Percentiles rank a stretch among this genome's conserved stretches.
Conservation (phyloP, 139 green algal species). For the Desmodesmus armatus region DNA sequence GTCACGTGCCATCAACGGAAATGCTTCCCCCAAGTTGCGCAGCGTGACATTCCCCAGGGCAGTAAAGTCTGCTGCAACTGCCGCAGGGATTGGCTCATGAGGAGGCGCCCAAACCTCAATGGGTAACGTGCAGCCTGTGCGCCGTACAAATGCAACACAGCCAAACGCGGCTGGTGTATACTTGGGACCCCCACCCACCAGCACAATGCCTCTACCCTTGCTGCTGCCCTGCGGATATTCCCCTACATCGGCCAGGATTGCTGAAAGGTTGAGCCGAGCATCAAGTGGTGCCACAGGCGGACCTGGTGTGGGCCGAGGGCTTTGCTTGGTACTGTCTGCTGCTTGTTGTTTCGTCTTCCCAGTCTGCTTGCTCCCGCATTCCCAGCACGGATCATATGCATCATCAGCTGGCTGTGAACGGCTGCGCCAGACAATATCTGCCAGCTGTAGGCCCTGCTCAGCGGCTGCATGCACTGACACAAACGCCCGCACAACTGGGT, state of each 20-base stretch:
- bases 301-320: too few species aligned
- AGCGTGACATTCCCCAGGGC: neutral
- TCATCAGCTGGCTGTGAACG: too few species aligned
- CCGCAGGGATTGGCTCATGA: neutral
- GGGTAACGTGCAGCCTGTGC: neutral
- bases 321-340: too few species aligned
- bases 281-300: too few species aligned
- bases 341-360: neutral
- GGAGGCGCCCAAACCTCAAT: slow-evolving; percentile 1
- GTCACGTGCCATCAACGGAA: too few species aligned
- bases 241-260: neutral
- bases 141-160: neutral
- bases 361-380: neutral
- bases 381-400: too few species aligned
- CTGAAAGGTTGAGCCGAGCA: neutral
- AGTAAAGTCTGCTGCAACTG: neutral
- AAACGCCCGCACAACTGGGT: neutral
- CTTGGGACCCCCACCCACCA: neutral
- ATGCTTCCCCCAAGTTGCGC: neutral
- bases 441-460: neutral
- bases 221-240: neutral
- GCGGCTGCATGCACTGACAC: neutral
- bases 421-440: neutral
- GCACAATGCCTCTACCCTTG: neutral
- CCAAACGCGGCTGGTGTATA: neutral